A percentile compares a stretch with the other conserved stretches of the same genome.
phyloP scores from a whole-genome alignment of 1,284 basidiomycete species.

The Ustilago esculenta region DNA sequence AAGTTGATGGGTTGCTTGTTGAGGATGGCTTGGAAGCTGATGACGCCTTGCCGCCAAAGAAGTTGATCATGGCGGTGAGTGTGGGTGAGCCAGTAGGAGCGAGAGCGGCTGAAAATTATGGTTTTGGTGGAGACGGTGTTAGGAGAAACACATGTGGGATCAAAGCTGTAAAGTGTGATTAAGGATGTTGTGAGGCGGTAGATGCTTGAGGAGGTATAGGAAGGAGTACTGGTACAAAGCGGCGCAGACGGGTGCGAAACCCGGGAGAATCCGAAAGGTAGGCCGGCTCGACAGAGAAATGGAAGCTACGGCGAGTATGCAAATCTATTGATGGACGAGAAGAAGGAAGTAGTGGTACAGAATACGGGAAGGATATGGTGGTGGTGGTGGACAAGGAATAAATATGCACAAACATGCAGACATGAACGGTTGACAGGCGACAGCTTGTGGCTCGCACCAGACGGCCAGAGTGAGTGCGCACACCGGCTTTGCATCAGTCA shows the following conservation, averaged over 20 bases:
- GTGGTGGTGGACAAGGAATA: not conserved
- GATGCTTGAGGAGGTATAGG: not conserved
- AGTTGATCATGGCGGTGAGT: slow-evolving; percentile 37
- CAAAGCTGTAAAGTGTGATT: no score
- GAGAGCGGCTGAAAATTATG: no score
- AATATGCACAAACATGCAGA: slow-evolving; percentile 9
- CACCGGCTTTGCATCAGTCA: not conserved
- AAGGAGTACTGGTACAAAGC: no score
- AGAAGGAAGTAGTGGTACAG: not conserved
- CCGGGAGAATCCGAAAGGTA: no score
- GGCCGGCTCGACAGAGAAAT: no score
- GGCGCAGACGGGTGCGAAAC: no score
- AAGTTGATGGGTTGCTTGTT: not conserved
- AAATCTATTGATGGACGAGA: no score
- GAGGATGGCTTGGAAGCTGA: slow-evolving; percentile 7
- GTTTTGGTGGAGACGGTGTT: no score
- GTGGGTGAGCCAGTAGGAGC: not conserved
- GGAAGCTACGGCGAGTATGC: no score
- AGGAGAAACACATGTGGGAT: slow-evolving; percentile 3
- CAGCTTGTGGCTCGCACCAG: no score
- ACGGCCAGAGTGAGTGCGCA: not conserved
- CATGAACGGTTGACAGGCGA: not conserved
- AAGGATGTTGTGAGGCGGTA: not conserved
- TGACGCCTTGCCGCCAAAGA: slow-evolving; percentile 36
- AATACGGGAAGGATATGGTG: slow-evolving; percentile 4